Base-by-base conservation (phyloP, 345 rosid genomes). In the Geranium rotundifolium region DNA sequence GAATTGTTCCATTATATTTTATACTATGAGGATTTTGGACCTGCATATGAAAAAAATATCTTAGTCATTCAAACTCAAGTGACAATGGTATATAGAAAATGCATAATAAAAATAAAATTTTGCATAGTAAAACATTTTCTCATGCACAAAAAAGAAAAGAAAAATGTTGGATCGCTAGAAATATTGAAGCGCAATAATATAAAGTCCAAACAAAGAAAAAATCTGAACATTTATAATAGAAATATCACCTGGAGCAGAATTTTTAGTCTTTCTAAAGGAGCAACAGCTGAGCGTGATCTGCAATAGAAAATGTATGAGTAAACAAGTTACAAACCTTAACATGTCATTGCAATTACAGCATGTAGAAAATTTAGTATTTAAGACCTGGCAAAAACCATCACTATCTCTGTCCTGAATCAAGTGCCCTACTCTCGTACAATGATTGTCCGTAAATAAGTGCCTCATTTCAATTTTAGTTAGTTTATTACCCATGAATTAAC, bases 21-120 rank as follows among this genome's bases (percentile, higher is more conserved):
- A 84, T 82, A 77, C 76, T 82, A 75, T 84, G 90, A 46, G 95
- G 90, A 84, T 87, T 90, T 70, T 90, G 97, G 69, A 87, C 97
- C 97, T 85, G 80, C 76, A 72, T 41, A 4, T 56, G 68, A 39
- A 61, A 70, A 72, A 76, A 57, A 66, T 61, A 67, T 63, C 69
- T 46, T 14, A 23, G 27, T 23, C 27, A 37, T 73, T 66, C 58
- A 34, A 63, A 65, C 52, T 15, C 19, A 41, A 66, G 10, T 14
- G 50, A 29, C 57, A 58, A 23, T 18, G 20, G 29, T 20, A 68
- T 30, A 37, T 12, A 23, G 54, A 57, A 62, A 60, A 14, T 52
- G 50, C 46, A 49, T 31, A 56, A 20, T 30, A 5, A 57, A 9
- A 18, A 57, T 8, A 57, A 19, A 9, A 34, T 1, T 8, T 0